phyloP scores from a whole-genome alignment of 1,284 basidiomycete species.

The Irpex rosettiformis region DNA sequence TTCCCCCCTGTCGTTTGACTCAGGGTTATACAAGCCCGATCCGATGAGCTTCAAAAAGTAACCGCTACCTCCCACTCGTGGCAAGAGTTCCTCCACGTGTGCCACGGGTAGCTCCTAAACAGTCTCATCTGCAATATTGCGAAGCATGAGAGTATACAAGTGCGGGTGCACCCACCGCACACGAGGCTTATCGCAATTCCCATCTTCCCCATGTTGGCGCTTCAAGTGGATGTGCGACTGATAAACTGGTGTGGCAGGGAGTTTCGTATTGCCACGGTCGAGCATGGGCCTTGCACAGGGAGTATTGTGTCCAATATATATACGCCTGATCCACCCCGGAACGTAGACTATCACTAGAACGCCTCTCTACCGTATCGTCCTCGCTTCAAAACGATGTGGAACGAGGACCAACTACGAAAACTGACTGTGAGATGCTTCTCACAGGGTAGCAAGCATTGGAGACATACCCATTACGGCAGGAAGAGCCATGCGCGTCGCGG shows the following conservation, averaged over 20 bases:
- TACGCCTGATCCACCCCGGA: background rate
- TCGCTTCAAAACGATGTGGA: background rate
- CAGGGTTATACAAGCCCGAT: background rate
- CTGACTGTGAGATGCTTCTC: conserved; percentile 4
- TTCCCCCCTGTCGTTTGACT: background rate
- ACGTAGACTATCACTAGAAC: background rate
- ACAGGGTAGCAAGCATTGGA: conserved; percentile 8
- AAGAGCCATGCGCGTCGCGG: conserved; percentile 1
- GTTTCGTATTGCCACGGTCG: background rate
- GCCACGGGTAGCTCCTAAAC: background rate
- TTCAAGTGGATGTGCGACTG: background rate
- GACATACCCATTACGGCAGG: conserved; percentile 3
- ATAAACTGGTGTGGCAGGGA: background rate
- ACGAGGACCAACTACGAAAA: background rate
- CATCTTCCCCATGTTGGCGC: conserved; percentile 2
- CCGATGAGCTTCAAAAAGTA: background rate
- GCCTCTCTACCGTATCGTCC: background rate
- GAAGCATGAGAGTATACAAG: background rate
- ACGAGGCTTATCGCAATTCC: conserved; percentile 4
- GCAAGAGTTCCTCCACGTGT: background rate
- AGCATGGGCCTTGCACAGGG: background rate
- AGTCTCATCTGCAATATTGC: background rate
- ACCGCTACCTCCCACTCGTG: background rate
- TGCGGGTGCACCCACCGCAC: background rate
- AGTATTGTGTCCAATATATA: background rate